These are phyloP conservation scores for Chalciporus sp. DNA, from an alignment of 1,284 basidiomycete genomes.

Conservation along the genomic window DNA sequence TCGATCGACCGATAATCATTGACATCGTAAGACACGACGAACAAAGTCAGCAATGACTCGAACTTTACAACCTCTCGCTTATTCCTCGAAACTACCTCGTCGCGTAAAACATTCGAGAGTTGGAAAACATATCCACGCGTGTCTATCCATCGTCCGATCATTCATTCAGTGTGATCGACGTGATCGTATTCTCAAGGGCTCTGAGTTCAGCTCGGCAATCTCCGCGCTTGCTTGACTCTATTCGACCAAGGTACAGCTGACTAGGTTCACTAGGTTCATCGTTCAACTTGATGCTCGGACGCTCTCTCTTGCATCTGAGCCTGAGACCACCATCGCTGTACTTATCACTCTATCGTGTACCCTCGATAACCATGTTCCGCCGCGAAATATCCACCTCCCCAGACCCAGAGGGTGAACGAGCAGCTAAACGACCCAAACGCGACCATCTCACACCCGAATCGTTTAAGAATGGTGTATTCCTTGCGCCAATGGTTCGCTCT, in stretches of 20 bases:
- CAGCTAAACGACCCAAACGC: slow-evolving; percentile 56
- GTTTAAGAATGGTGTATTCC: slow-evolving; percentile 81
- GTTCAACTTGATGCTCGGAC: slow-evolving; percentile 1
- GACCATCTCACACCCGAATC: slow-evolving; percentile 62
- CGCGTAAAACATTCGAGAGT: no score
- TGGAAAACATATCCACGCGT: no score
- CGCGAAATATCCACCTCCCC: slow-evolving; percentile 55
- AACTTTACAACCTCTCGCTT: no score
- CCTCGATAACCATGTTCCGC: slow-evolving; percentile 47
- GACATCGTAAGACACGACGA: slow-evolving; percentile 22
- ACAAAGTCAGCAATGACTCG: no score
- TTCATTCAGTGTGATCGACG: no score
- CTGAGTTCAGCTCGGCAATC: background rate
- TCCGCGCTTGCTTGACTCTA: background rate
- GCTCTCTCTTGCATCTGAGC: background rate
- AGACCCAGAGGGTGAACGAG: slow-evolving; percentile 40
- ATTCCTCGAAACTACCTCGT: no score
- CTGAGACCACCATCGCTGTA: background rate
- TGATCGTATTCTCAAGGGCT: no score
- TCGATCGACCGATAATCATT: background rate
- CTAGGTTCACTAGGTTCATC: background rate
- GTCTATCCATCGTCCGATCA: no score
- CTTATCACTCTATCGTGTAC: background rate
- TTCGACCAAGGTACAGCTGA: background rate
- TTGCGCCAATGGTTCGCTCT: slow-evolving; percentile 96